Conservation (phyloP, 371 early-diverging fungal genomes). For the Mucor piriformis region DNA sequence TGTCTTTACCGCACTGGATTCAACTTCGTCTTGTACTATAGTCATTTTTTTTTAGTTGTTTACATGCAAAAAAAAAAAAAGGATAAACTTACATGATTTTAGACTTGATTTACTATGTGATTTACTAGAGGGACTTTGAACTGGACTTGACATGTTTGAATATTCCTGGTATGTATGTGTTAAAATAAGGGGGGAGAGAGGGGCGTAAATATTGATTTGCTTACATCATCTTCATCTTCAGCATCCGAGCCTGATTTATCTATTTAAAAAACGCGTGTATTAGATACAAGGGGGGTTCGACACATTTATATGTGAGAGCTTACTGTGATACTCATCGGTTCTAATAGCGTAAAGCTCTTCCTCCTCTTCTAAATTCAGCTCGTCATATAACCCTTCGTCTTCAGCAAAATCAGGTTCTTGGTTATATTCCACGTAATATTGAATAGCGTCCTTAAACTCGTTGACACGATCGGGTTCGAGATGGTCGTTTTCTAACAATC, state of each 20-base stretch:
- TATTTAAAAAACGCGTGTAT: slow-evolving; percentile 1
- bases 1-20: slow-evolving; percentile 5
- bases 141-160: slow-evolving; percentile 8
- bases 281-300: background rate
- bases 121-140: slow-evolving; percentile 8
- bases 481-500: slow-evolving; percentile 91
- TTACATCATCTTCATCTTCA: slow-evolving; percentile 17
- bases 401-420: slow-evolving; percentile 90
- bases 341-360: slow-evolving; percentile 74
- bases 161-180: background rate
- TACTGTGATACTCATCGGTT: slow-evolving; percentile 55
- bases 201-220: too few species aligned
- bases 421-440: slow-evolving; percentile 90
- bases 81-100: slow-evolving; percentile 12
- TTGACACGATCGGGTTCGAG: slow-evolving; percentile 69
- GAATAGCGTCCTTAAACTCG: slow-evolving; percentile 69
- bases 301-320: background rate
- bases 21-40: slow-evolving; percentile 18
- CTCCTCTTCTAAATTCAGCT: slow-evolving; percentile 88
- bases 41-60: background rate
- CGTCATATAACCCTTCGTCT: slow-evolving; percentile 92
- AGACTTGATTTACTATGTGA: slow-evolving; percentile 5
- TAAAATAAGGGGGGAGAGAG: too few species aligned
- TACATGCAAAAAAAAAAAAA: background rate
- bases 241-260: slow-evolving; percentile 38